These are phyloP conservation scores for Stemphylium lycopersici DNA, from an alignment of 2,329 filamentous ascomycete genomes.

Conservation along the genomic window DNA sequence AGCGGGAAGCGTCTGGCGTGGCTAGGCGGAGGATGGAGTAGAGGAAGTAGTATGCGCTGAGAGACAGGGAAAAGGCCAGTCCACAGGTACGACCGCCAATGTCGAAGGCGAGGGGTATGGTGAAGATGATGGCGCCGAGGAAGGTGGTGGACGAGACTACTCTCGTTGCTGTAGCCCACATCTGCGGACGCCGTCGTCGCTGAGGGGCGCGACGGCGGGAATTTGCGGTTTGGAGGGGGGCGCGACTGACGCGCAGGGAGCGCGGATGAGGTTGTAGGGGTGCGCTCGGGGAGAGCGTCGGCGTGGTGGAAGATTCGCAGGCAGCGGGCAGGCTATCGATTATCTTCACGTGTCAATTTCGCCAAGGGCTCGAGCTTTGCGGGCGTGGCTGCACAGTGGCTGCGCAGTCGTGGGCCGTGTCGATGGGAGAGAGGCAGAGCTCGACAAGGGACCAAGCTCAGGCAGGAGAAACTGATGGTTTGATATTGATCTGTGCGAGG, in stretches of 20 bases:
- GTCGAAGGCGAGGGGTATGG: conserved; percentile 96
- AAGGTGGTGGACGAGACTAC: conserved; percentile 82
- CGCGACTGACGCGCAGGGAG: conserved; percentile 40
- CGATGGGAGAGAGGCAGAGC: background rate
- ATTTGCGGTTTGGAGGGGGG: conserved; percentile 16
- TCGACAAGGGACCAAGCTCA: background rate
- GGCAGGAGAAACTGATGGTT: background rate
- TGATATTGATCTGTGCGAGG: conserved; percentile 20
- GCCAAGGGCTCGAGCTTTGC: conserved; percentile 14
- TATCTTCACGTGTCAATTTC: conserved; percentile 45
- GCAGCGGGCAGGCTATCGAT: conserved; percentile 14
- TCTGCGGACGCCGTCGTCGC: conserved; percentile 59
- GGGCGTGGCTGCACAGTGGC: conserved; percentile 2
- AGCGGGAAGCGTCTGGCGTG: conserved; percentile 77
- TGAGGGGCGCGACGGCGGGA: conserved; percentile 30
- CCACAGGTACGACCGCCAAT: conserved; percentile 94
- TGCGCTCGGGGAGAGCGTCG: conserved; percentile 21
- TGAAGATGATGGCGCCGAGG: conserved; percentile 89
- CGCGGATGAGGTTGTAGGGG: conserved; percentile 27
- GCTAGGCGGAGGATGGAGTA: conserved; percentile 81
- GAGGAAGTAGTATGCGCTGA: conserved; percentile 89
- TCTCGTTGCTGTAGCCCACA: conserved; percentile 77
- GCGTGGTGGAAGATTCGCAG: conserved; percentile 22
- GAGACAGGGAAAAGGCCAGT: conserved; percentile 86
- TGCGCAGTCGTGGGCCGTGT: background rate